These are phyloP conservation scores for Saxophila tyrrhenica DNA, from an alignment of 495 filamentous ascomycete species.

Conservation along the genomic window DNA sequence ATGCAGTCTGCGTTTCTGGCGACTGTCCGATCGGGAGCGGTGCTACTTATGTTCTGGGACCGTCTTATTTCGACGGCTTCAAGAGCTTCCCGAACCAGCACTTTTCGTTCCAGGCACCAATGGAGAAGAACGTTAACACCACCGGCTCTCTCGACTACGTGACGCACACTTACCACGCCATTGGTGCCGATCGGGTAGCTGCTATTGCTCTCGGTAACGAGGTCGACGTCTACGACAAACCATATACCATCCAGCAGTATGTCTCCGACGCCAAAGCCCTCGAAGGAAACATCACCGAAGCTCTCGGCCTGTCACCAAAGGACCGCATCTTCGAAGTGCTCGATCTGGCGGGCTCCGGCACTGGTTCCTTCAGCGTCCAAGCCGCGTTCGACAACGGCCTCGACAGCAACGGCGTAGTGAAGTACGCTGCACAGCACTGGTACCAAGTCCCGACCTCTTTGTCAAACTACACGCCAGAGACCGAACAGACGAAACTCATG, in stretches of 20 bases:
- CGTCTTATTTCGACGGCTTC: conserved; percentile 21
- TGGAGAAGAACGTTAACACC: conserved; percentile 12
- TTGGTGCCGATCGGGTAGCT: conserved; percentile 17
- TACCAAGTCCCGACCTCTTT: conserved; percentile 16
- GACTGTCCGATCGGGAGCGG: conserved; percentile 1
- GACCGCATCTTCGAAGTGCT: conserved; percentile 19
- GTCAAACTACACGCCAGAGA: not conserved
- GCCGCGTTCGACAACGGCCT: conserved; percentile 6
- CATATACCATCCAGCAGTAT: conserved; percentile 13
- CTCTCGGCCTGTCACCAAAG: conserved; percentile 4
- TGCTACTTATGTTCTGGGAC: conserved; percentile 15
- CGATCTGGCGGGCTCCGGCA: conserved; percentile 8
- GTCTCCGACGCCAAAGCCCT: conserved; percentile 5
- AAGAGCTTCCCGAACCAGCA: conserved; percentile 9
- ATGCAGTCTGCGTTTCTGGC: conserved; percentile 3
- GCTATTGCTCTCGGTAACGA: conserved; percentile 26
- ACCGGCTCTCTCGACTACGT: conserved; percentile 14
- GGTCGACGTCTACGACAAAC: not conserved
- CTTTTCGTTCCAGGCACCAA: conserved; percentile 24
- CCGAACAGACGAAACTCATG: conserved; percentile 15
- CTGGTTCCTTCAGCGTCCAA: not conserved
- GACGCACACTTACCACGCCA: conserved; percentile 10
- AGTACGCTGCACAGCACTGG: conserved; percentile 21
- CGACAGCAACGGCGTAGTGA: conserved; percentile 11
- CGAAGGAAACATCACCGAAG: conserved; percentile 9